Conservation (phyloP, 108 stramenopile species). For the Pseudonitzschia multiseries region DNA sequence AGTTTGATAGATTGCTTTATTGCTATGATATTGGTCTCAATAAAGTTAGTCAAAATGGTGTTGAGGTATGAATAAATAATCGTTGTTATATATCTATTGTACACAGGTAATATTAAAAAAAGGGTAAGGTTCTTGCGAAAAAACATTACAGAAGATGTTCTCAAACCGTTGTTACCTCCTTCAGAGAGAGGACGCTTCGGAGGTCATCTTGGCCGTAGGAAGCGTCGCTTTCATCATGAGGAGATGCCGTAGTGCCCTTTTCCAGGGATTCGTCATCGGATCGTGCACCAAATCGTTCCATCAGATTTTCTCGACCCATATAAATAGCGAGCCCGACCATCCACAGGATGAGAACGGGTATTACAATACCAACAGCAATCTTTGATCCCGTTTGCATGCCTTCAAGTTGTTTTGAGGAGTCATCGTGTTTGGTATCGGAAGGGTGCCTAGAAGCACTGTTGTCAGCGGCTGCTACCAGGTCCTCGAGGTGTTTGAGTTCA, state of each 20-base stretch:
- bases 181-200: not conserved
- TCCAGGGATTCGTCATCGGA: not conserved
- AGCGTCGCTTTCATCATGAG: not conserved
- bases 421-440: not conserved
- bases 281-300: not conserved
- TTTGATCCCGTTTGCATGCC: not conserved
- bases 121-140: no score
- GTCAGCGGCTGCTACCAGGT: not conserved
- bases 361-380: not conserved
- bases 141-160: not conserved
- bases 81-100: no score
- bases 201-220: not conserved
- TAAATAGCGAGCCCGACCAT: not conserved
- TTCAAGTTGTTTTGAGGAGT: not conserved
- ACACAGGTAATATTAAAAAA: no score
- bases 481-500: not conserved
- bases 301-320: not conserved
- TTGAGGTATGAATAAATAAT: no score
- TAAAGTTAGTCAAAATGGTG: no score
- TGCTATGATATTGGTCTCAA: no score
- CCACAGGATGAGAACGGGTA: not conserved
- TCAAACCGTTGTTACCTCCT: not conserved
- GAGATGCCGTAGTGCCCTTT: not conserved
- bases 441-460: not conserved
- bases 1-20: no score